phyloP scores from a whole-genome alignment of 305 asterid species.

The Andrographis paniculata region DNA sequence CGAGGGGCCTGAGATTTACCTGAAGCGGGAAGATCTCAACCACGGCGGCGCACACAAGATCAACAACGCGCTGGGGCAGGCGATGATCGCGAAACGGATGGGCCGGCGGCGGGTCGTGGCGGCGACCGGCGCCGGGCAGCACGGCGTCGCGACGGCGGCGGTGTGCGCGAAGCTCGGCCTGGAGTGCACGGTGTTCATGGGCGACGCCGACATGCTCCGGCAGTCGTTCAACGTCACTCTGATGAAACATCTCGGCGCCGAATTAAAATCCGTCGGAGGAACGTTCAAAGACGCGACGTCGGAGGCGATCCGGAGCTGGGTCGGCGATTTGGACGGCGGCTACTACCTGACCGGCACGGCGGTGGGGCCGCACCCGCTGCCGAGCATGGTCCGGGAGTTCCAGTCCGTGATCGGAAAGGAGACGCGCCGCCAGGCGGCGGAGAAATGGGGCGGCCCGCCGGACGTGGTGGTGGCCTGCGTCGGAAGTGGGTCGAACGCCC shows the following conservation, averaged over 20 bases:
- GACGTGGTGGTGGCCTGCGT: conserved; percentile 75
- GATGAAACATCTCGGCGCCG: conserved; percentile 67
- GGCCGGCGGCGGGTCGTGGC: conserved; percentile 36
- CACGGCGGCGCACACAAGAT: conserved; percentile 81
- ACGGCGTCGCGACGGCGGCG: conserved; percentile 75
- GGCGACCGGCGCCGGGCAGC: conserved; percentile 84
- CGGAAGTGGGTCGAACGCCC: conserved; percentile 72
- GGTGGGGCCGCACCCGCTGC: conserved; percentile 77
- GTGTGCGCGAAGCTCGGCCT: conserved; percentile 63
- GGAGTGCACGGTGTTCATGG: conserved; percentile 56
- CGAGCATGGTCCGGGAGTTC: conserved; percentile 67
- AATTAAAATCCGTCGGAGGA: conserved; percentile 42
- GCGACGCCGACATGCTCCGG: conserved; percentile 43
- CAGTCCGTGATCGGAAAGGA: conserved; percentile 71
- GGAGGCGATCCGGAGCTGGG: conserved; percentile 62
- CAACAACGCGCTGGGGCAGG: conserved; percentile 83
- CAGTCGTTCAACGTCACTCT: conserved; percentile 46
- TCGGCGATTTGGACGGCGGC: conserved; percentile 35
- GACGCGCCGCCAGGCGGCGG: conserved; percentile 53
- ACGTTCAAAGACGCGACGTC: conserved; percentile 69
- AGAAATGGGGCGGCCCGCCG: conserved; percentile 84
- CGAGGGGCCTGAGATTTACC: conserved; percentile 57
- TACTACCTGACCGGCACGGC: conserved; percentile 57
- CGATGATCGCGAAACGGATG: conserved; percentile 73
- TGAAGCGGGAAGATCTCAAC: conserved; percentile 73